Evolutionary conservation across 805 yeast genomes (phyloP), one percentile per base, ranked within the genome.

Genomic region (Citeromyces nyonsensis): DNA sequence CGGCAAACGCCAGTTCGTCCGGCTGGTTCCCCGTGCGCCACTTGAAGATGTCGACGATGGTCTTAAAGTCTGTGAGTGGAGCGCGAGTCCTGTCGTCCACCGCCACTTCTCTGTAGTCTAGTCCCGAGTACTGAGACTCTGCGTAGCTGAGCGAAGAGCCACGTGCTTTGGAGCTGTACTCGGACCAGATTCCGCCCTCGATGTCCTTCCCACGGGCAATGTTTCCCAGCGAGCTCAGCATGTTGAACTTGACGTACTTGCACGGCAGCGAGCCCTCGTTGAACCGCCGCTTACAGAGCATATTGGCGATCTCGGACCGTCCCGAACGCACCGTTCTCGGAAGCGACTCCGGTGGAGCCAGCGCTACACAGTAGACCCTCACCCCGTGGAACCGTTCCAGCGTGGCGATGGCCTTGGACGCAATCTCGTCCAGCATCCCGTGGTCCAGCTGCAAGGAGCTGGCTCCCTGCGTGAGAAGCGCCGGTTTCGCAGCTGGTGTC

Each of bases 261-360:
- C 94, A 75, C n/a, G 70, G 63, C 14, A 91, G 56, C n/a, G 67
- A 61, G 2, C 97, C 97, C 40, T 73, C 79, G 28, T 74, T 60
- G 47, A 85, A 85, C 41, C 71, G 67, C 40, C 75, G 70, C 45
- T 76, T 82, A 54, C 81, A 84, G 44, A 74, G 66, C 79, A 74
- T 82, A 43, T 86, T 91, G 1, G 97, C 97, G 39, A 91, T 79
- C 43, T 91, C 97, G 13, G 83, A 63, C 6, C 95, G 77, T 14
- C 95, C 95, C 51, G 82, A 73, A 42, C 91, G 61, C 45, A 73
- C 61, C 24, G 93, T 77, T 46, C 94, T 69, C 3, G 98, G 95
- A 15, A 91, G 58, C 0, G 85, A 63, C 36, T 82, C 82, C 15
- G 81, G 77, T 15, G 83, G 78, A 1, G 88, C 78, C 3, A 86